Conservation (phyloP, 768 basidiomycete genomes). For the Paxillus rubicundulus region DNA sequence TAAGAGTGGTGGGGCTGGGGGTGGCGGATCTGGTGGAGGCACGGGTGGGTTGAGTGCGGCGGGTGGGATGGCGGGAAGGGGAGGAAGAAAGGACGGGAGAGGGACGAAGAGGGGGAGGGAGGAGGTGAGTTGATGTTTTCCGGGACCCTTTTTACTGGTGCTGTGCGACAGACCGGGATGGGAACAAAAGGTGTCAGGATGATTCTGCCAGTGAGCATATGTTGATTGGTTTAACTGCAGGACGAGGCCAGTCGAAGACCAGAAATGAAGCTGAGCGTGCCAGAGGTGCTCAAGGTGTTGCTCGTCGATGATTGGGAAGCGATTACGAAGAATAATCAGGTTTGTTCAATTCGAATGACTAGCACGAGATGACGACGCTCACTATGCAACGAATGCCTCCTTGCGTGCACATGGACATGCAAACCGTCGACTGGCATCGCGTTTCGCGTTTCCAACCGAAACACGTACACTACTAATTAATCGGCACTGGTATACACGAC, state of each 20-base stretch:
- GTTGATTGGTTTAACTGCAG: conserved; percentile 33
- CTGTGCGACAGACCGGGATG: no score
- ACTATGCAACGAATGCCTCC: neutral
- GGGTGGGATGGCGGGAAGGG: conserved; percentile 28
- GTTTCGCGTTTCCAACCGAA: no score
- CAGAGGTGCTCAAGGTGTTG: conserved; percentile 83
- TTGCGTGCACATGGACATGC: no score
- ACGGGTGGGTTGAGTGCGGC: conserved; percentile 24
- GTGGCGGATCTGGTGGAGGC: conserved; percentile 28
- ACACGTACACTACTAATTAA: neutral
- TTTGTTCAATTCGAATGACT: conserved; percentile 24
- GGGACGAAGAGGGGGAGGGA: conserved; percentile 74
- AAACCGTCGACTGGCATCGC: no score
- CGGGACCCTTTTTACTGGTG: no score
- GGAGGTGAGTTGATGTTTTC: conserved; percentile 47
- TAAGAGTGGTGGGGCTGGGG: conserved; percentile 18
- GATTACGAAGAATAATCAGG: conserved; percentile 93
- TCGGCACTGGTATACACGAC: neutral
- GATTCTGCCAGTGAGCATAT: neutral
- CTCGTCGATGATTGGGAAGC: conserved; percentile 98
- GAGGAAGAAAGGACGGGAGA: conserved; percentile 56
- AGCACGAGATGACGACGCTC: neutral
- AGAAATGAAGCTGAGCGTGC: conserved; percentile 88
- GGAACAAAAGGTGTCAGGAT: no score
- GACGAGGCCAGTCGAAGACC: conserved; percentile 77